These are phyloP conservation scores for Bacidia rubella DNA, from an alignment of 495 filamentous ascomycete species.

Conservation along the genomic window DNA sequence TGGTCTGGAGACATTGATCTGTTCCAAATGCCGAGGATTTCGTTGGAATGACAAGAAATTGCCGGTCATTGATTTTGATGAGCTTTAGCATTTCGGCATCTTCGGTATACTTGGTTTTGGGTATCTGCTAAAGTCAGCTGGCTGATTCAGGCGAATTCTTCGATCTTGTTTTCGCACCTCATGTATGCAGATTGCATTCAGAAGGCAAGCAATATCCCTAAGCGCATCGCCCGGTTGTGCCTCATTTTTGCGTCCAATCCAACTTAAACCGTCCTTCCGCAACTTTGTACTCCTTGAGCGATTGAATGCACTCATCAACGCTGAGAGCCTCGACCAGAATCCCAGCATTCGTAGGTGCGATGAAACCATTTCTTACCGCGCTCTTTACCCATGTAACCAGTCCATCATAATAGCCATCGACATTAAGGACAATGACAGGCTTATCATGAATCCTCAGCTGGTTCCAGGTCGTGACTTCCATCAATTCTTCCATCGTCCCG, in stretches of 20 bases:
- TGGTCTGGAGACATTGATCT: background rate
- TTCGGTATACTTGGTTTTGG: no score
- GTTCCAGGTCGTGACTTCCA: constrained; percentile 96
- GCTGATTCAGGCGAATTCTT: no score
- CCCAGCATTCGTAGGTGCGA: constrained; percentile 47
- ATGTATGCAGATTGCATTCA: no score
- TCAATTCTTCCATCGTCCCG: constrained; percentile 90
- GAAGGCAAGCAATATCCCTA: no score
- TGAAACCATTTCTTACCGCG: constrained; percentile 64
- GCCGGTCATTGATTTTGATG: background rate
- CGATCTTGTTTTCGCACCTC: no score
- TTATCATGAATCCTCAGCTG: constrained; percentile 84
- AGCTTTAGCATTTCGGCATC: background rate
- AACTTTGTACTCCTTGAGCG: constrained; percentile 59
- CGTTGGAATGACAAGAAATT: background rate
- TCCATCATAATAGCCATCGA: constrained; percentile 84
- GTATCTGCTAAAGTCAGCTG: no score
- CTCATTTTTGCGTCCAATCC: constrained; percentile 23
- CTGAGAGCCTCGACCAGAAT: constrained; percentile 68
- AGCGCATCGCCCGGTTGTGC: no score
- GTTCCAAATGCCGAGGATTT: background rate
- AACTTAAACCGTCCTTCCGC: constrained; percentile 62
- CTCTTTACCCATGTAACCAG: constrained; percentile 69
- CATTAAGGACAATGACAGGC: constrained; percentile 70
- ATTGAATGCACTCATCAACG: constrained; percentile 56